phyloP scores from a whole-genome alignment of 1,284 basidiomycete species.

The Pseudomicrostroma phylloplanum region DNA sequence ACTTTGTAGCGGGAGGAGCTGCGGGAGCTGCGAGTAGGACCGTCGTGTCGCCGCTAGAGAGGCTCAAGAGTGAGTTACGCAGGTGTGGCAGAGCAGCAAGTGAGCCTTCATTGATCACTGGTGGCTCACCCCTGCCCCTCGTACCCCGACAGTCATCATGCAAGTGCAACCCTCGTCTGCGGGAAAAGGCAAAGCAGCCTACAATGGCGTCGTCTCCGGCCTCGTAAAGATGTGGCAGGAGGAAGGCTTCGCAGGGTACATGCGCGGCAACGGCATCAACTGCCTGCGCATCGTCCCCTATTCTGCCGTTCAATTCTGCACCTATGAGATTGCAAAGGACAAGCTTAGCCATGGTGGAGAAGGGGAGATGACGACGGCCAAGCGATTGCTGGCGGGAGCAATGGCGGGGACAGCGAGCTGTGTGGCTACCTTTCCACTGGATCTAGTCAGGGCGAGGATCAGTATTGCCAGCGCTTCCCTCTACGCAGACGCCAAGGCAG shows the following conservation, averaged over 20 bases:
- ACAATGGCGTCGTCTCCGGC: conserved; percentile 41
- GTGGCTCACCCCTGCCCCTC: neutral
- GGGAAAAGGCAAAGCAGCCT: conserved; percentile 26
- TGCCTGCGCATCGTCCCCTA: conserved; percentile 73
- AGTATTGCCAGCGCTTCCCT: conserved; percentile 64
- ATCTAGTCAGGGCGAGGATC: conserved; percentile 82
- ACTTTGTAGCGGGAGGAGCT: conserved; percentile 65
- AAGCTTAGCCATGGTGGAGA: conserved; percentile 7
- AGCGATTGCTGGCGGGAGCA: conserved; percentile 73
- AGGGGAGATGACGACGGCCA: conserved; percentile 71
- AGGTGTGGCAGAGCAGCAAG: neutral
- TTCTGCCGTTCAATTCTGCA: conserved; percentile 85
- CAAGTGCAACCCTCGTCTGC: conserved; percentile 42
- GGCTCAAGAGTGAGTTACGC: conserved; percentile 63
- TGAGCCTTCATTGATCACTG: neutral
- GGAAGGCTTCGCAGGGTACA: conserved; percentile 83
- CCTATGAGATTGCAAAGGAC: conserved; percentile 74
- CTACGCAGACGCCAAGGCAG: conserved; percentile 31
- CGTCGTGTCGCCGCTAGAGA: conserved; percentile 81
- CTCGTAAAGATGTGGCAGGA: conserved; percentile 70
- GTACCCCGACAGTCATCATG: conserved; percentile 66
- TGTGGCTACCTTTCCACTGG: conserved; percentile 84
- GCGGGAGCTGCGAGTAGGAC: conserved; percentile 66
- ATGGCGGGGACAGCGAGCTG: conserved; percentile 85
- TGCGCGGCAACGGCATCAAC: conserved; percentile 80